phyloP scores from a whole-genome alignment of 306 rosid genomes.

The Vicia sativa region DNA sequence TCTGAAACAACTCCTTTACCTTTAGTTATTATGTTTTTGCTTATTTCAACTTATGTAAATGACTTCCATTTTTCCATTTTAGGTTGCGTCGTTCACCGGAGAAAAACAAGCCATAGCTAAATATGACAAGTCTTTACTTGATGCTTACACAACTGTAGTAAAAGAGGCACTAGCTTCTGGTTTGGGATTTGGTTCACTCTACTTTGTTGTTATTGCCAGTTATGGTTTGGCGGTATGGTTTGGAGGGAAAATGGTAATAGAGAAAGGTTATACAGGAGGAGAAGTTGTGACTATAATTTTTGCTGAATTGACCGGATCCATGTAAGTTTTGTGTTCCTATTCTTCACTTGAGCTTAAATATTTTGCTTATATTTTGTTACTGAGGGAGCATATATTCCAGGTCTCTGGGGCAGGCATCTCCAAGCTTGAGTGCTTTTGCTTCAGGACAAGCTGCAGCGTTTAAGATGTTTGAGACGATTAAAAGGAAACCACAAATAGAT shows the following conservation, averaged over 20 bases:
- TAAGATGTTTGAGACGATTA: conserved; percentile 81
- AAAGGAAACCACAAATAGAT: conserved; percentile 78
- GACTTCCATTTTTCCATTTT: neutral
- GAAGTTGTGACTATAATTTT: conserved; percentile 58
- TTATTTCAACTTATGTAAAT: neutral
- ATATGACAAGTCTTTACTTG: conserved; percentile 6
- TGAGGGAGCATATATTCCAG: too few species aligned
- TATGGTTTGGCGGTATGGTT: conserved; percentile 67
- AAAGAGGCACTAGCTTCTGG: conserved; percentile 35
- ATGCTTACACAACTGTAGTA: conserved; percentile 29
- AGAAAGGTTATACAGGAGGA: conserved; percentile 81
- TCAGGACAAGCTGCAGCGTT: conserved; percentile 87
- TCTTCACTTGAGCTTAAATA: too few species aligned
- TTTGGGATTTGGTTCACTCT: conserved; percentile 33
- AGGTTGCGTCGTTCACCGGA: conserved; percentile 88
- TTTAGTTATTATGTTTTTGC: neutral
- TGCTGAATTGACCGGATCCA: conserved; percentile 66
- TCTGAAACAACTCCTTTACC: neutral
- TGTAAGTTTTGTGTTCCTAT: conserved; percentile 50
- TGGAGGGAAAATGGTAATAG: conserved; percentile 74
- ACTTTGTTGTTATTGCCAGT: conserved; percentile 14
- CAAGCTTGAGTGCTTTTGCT: conserved; percentile 76
- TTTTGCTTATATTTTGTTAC: too few species aligned
- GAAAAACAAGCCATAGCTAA: conserved; percentile 32
- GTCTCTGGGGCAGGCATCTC: conserved; percentile 85